Evolutionary conservation across 352 stramenopile genomes (phyloP).

Genomic region (Phytophthora litchii): DNA sequence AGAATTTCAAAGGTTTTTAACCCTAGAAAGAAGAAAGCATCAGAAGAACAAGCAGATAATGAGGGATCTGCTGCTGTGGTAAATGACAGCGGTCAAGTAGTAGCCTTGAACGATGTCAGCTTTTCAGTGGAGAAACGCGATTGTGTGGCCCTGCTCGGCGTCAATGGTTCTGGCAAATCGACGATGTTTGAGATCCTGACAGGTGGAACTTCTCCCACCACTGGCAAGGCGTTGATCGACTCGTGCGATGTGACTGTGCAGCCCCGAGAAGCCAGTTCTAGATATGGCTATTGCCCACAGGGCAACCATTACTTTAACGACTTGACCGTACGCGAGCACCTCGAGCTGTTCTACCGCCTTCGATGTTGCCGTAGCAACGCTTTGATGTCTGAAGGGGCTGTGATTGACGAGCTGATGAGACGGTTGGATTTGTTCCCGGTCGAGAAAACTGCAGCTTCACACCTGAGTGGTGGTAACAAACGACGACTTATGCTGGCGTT

Average conservation of each 20-base stretch:
- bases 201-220: conserved; percentile 83
- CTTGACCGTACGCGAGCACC: conserved; percentile 75
- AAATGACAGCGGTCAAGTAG: conserved; percentile 60
- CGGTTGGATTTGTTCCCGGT: conserved; percentile 72
- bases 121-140: conserved; percentile 88
- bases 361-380: conserved; percentile 38
- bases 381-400: conserved; percentile 29
- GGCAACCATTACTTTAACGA: conserved; percentile 78
- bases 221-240: conserved; percentile 62
- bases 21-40: conserved; percentile 18
- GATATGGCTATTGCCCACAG: conserved; percentile 84
- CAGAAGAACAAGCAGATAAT: conserved; percentile 8
- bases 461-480: conserved; percentile 87
- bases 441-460: conserved; percentile 49
- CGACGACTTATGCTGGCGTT: conserved; percentile 81
- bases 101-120: conserved; percentile 76
- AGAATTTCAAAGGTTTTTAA: conserved; percentile 76
- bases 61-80: conserved; percentile 29
- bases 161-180: conserved; percentile 97
- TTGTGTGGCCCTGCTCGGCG: conserved; percentile 92
- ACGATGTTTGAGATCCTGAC: conserved; percentile 97
- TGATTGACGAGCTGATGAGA: conserved; percentile 52
- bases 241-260: conserved; percentile 60
- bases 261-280: conserved; percentile 53
- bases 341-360: conserved; percentile 73